Percentiles rank a stretch among this genome's conserved stretches.
Conservation (phyloP, 2,329 filamentous ascomycete genomes). For the Fusarium sp. region DNA sequence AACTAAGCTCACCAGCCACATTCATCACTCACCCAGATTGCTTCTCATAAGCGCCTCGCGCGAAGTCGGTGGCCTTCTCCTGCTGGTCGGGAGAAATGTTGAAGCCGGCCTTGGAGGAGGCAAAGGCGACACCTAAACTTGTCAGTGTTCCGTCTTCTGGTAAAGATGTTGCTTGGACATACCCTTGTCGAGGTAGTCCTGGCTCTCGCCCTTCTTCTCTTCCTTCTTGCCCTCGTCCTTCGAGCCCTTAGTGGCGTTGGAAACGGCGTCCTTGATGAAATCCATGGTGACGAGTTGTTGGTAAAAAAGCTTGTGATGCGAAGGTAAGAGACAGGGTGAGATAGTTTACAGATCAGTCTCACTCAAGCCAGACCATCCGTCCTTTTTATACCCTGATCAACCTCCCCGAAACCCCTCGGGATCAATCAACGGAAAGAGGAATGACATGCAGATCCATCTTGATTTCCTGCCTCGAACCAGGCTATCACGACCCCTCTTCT, state of each 20-base stretch:
- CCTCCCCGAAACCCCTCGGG: background rate
- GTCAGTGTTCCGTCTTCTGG: background rate
- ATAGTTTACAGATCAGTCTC: background rate
- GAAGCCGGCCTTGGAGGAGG: slow-evolving; percentile 50
- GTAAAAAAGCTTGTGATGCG: background rate
- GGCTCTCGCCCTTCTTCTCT: slow-evolving; percentile 24
- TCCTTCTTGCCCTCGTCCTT: slow-evolving; percentile 9
- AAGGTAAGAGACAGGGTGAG: background rate
- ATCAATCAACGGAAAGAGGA: slow-evolving; percentile 19
- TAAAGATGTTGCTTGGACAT: background rate
- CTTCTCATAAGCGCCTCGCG: slow-evolving; percentile 52
- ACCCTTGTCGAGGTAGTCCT: slow-evolving; percentile 57
- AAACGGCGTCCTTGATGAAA: slow-evolving; percentile 47
- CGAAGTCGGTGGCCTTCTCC: slow-evolving; percentile 56
- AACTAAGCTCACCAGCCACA: background rate
- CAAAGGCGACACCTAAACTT: slow-evolving; percentile 45
- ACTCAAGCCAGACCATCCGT: background rate
- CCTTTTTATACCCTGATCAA: slow-evolving; percentile 34
- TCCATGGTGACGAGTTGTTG: slow-evolving; percentile 49
- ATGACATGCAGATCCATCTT: slow-evolving; percentile 32
- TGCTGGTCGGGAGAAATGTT: slow-evolving; percentile 50
- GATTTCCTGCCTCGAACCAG: slow-evolving; percentile 16
- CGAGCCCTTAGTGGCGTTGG: slow-evolving; percentile 10
- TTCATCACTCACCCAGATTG: slow-evolving; percentile 48
- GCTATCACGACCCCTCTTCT: slow-evolving; percentile 28